Base-by-base conservation (phyloP, 495 filamentous ascomycete species). In the Hypoxylon rickii region DNA sequence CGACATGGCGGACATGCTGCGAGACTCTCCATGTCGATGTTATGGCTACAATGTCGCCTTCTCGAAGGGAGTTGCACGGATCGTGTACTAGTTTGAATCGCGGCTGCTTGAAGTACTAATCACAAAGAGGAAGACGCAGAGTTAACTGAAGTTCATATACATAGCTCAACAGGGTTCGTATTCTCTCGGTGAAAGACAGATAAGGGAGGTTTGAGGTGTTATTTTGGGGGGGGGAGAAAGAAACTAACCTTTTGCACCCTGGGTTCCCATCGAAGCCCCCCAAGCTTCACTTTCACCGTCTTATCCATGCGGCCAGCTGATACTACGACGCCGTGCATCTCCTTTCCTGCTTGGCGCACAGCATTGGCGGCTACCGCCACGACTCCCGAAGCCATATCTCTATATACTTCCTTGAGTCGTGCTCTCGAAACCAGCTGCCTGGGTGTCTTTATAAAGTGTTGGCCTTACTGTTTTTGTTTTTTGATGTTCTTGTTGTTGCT, bases 31-130 rank as follows among this genome's bases (percentile, higher is more conserved):
- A 85, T 34, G 86, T 86, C 16, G 85, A 80, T 16, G 81, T 81
- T 66, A 94, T 88, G 68, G 85, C 82, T n/a, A 95, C 84, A 11
- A 93, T 82, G 70, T 95, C 90, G 64, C 90, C 90, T 40, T 79
- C 75, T 47, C 86, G 82, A 42, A 90, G 76, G 11, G 88, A 90
- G 75, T 86, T 82, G 65, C 69, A 72, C 5, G 89, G 90, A 75
- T 95, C 90, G 67, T 89, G 82, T 12, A 92, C 89, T 26, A 92
- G 79, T 70, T 77, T 69, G 44, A 70, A 73, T 26, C 69, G 62
- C 5, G 72, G 73, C 12, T 70, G 55, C 58, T 79, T 72, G 64
- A 81, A 82, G 66, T 71, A 70, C 80, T 83, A 49, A 10, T 36
- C 2, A 49, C 20, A 15, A 0, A 26, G 19, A 49, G 1, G 8